Base-by-base conservation (phyloP, 495 filamentous ascomycete species). In the Penicillium soppii region DNA sequence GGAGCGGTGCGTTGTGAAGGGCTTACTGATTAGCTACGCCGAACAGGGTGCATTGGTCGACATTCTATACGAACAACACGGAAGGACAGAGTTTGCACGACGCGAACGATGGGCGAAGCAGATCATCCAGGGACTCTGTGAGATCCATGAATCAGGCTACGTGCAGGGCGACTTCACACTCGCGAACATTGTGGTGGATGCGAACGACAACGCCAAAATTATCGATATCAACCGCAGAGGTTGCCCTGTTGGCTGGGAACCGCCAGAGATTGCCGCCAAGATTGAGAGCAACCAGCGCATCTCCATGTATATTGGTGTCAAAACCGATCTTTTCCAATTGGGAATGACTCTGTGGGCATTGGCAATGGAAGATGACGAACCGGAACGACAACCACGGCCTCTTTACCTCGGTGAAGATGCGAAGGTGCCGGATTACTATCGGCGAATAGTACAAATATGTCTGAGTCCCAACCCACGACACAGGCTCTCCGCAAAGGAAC, bases 221-320 rank as follows among this genome's bases (percentile, higher is more conserved):
- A 98, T 98, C 67, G 94, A 98, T 71, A 97, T 98, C 78, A 98
- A 98, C 68, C 81, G 94, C 23, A 78, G 94, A 55, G 94, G 94
- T 12, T 98, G 94, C 57, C 94, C 94, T 0, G 90, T 97, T 2
- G 94, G 92, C 27, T 98, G 94, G 94, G 94, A 98, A 61, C 92
- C 95, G 3, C 95, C 95, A 1, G 94, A 98, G 68, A 88, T 95
- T 35, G 85, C 85, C 7, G 80, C 82, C 0, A 83, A 97, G 58
- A 95, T 98, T 51, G 85, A 92, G 44, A 92, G 87, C 71, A 90
- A 90, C 47, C 94, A 97, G 64, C 81, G 91, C 21, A 94, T 98
- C 23, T 88, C 90, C 22, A 97, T 98, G 89, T 96, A 96, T 64
- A 97, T 98, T 65, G 94, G 94, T 5, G 90, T 97, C 69, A 98